phyloP scores from a whole-genome alignment of 2,329 filamentous ascomycete genomes.

The Cryphonectria nitschkei region DNA sequence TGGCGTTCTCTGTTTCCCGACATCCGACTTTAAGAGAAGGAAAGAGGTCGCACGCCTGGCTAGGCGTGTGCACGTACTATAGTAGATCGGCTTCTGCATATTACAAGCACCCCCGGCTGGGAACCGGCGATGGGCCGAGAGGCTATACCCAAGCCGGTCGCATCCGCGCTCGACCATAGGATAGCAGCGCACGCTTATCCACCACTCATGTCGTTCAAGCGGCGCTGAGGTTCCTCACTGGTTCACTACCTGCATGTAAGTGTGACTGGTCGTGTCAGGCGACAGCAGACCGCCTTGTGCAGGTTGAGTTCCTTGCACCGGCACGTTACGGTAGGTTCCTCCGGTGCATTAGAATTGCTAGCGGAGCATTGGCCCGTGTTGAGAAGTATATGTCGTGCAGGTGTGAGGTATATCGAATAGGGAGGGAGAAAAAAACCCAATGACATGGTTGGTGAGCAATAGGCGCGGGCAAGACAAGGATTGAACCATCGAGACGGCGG shows the following conservation, averaged over 20 bases:
- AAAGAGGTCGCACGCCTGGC: constrained; percentile 19
- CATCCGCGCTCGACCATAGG: constrained; percentile 7
- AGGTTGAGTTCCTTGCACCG: not conserved
- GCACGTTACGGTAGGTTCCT: not conserved
- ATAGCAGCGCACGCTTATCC: constrained; percentile 3
- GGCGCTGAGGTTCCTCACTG: not conserved
- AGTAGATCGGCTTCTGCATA: constrained; percentile 8
- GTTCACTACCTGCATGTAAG: not conserved
- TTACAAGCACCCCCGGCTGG: not conserved
- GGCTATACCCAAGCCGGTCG: constrained; percentile 3
- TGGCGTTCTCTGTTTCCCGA: not conserved
- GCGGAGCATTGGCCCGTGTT: not conserved
- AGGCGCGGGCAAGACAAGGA: not conserved
- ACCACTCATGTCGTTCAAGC: not conserved
- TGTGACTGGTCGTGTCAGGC: constrained; percentile 4
- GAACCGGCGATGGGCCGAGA: constrained; percentile 6
- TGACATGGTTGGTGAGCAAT: not conserved
- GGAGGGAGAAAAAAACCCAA: not conserved
- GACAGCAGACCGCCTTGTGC: constrained; percentile 6
- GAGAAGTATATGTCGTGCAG: not conserved
- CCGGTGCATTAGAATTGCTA: not conserved
- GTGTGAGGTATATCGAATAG: not conserved
- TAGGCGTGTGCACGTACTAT: constrained; percentile 10
- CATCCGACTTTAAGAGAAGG: not conserved
- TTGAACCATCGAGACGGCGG: not conserved